Base-by-base conservation (phyloP, 768 basidiomycete genomes). In the Tulasnella sp. region DNA sequence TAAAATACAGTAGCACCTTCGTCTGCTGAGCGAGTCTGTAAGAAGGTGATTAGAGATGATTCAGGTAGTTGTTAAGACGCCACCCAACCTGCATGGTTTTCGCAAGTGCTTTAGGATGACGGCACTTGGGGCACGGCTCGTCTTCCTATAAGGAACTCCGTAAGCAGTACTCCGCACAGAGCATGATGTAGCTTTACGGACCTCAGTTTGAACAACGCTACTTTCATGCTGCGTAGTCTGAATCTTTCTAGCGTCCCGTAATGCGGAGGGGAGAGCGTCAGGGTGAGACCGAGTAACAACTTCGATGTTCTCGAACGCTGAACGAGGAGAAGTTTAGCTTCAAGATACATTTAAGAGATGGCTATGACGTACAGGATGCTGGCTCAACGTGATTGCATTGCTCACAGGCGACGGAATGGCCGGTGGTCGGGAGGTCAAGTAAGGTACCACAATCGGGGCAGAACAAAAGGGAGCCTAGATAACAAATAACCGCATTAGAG, bases 1-100 rank as follows among this genome's bases (percentile, higher is more conserved):
- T 95, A 97, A 79, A 96, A 89, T 77, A 95, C 89, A 14, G 94
- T 97, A 37, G 92, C 92, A 3, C 95, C 95, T 83, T 96, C 95
- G 80, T 96, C 95, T 42, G 93, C 95, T 75, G 92, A 92, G 66
- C 94, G 87, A 79, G 92, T 82, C 91, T 92, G 78, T 22, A 26
- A 37, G 14, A 16, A 12, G 12, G 26, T 68, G n/a, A 71, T 62
- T 29, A 70, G 19, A 22, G 35, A 36, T 62, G 40, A 40, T 17
- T 36, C 17, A 26, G 11, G 44, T 36, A 40, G 34, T 19, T 41
- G n/a, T 14, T 5, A 19, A 47, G 1, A 2, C 7, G 39, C 17
- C 19, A n/a, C 40, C 63, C 72, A 29, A 78, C 86, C 64, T 74
- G 91, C 90, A 86, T 95, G 93, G 81, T 89, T 87, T 79, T 94